Evolutionary conservation across 2,329 filamentous ascomycete species (phyloP), one percentile per base, ranked within the genome.

Genomic region (Fusarium sp.): DNA sequence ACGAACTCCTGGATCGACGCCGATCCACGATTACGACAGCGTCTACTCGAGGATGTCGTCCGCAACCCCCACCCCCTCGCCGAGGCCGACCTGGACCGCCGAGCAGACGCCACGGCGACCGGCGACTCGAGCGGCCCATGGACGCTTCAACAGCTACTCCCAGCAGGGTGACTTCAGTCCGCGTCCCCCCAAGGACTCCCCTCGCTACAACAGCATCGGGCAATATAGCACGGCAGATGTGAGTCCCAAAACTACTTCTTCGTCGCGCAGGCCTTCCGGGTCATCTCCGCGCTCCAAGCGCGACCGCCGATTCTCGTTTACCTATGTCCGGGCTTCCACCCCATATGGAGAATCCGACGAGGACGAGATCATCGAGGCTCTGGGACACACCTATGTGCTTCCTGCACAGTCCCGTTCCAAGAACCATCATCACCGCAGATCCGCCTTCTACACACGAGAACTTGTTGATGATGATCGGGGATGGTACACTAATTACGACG

Each of bases 201-300:
- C 89, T 73, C 87, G 89, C 78, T 91, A 89, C 85, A 90, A 88
- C 81, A 91, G 89, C 86, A 87, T 86, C 80, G 89, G 89, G 82
- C 85, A 89, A 80, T 91, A 91, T 86, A 89, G 88, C 84, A 90
- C 89, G 84, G 88, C 88, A 85, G 89, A 91, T 90, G 89, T 91
- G 89, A 91, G 89, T 91, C 82, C 83, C 79, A 88, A 88, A 83
- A 80, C 83, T 83, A 80, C 83, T 83, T 87, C 84, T 82, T 86
- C 84, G 80, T 84, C 82, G 80, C 83, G 83, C 80, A 83, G 82
- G 78, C 79, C 78, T 73, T 81, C 80, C 72, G 80, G 78, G 76
- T 80, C 79, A 63, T 80, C 76, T 76, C 78, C 79, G 74, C 74
- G 77, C 71, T 71, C 80, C 79, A 85, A 83, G 84, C 86, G 84